Conservation (phyloP, 768 basidiomycete genomes). For the Leccinum longicurvipes region DNA sequence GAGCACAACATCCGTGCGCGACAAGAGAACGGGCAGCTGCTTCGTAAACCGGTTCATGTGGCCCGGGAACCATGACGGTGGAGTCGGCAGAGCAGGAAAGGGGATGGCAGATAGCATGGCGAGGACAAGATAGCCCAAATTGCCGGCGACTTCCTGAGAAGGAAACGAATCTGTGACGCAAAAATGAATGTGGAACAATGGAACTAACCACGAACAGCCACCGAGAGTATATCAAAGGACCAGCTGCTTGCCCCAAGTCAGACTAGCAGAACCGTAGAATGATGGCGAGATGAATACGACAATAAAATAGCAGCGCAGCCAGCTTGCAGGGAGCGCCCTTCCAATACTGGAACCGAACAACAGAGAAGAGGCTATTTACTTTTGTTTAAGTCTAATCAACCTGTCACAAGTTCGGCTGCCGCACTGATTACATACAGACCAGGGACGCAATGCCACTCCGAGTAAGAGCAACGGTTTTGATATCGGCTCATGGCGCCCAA, state of each 20-base stretch:
- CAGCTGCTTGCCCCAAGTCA: background rate
- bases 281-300: background rate
- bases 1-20: conserved; percentile 85
- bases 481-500: background rate
- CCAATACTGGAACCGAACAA: conserved; percentile 3
- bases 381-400: conserved; percentile 25
- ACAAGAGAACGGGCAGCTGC: conserved; percentile 70
- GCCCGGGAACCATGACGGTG: conserved; percentile 94
- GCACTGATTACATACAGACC: background rate
- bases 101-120: conserved; percentile 36
- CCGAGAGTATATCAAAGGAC: background rate
- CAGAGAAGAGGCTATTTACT: conserved; percentile 18
- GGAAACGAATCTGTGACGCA: conserved; percentile 8
- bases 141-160: conserved; percentile 8
- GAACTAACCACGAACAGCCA: background rate
- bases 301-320: background rate
- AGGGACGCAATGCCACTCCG: background rate
- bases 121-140: conserved; percentile 9
- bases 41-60: conserved; percentile 90
- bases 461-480: background rate
- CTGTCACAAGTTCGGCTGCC: conserved; percentile 13
- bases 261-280: background rate
- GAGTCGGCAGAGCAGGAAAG: conserved; percentile 54
- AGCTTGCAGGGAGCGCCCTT: background rate
- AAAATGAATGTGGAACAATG: conserved; percentile 5